These are phyloP conservation scores for Blakeslea trispora DNA, from an alignment of 371 early-diverging fungal species.

Conservation along the genomic window DNA sequence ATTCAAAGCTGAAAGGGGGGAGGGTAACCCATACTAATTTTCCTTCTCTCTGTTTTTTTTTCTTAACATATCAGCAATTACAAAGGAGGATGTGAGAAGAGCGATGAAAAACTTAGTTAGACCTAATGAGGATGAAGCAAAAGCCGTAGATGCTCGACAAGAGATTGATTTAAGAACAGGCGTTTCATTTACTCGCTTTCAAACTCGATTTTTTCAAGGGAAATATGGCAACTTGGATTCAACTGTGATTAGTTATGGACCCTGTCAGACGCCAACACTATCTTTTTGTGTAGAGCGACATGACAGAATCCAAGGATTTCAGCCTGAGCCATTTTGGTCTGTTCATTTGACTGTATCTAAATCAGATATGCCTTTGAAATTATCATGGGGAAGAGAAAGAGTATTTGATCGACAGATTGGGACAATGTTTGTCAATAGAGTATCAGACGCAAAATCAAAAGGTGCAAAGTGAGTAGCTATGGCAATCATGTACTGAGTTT, in stretches of 20 bases:
- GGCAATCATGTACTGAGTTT: not conserved
- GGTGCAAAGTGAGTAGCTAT: slow-evolving; percentile 35
- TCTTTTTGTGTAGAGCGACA: slow-evolving; percentile 71
- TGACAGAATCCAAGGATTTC: slow-evolving; percentile 62
- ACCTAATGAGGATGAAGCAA: slow-evolving; percentile 62
- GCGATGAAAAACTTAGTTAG: slow-evolving; percentile 56
- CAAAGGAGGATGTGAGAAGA: slow-evolving; percentile 52
- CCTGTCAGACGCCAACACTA: slow-evolving; percentile 62
- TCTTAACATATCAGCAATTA: too few relatives aligned
- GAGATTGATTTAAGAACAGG: slow-evolving; percentile 76
- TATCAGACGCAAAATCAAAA: slow-evolving; percentile 25
- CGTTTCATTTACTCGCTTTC: slow-evolving; percentile 63
- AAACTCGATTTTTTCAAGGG: slow-evolving; percentile 54
- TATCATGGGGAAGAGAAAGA: slow-evolving; percentile 43
- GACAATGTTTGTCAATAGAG: slow-evolving; percentile 30
- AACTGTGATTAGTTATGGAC: slow-evolving; percentile 68
- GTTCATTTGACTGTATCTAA: slow-evolving; percentile 33
- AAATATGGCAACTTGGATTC: slow-evolving; percentile 58
- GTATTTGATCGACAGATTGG: slow-evolving; percentile 50
- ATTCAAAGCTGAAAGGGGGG: too few relatives aligned
- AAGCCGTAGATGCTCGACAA: slow-evolving; percentile 72
- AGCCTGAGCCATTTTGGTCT: slow-evolving; percentile 63
- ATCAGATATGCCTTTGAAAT: slow-evolving; percentile 26
- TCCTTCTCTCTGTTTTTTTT: too few relatives aligned
- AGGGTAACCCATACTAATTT: too few relatives aligned